These are phyloP conservation scores for Aspergillus neotritici DNA, from an alignment of 2,329 filamentous ascomycete species.

Conservation along the genomic window DNA sequence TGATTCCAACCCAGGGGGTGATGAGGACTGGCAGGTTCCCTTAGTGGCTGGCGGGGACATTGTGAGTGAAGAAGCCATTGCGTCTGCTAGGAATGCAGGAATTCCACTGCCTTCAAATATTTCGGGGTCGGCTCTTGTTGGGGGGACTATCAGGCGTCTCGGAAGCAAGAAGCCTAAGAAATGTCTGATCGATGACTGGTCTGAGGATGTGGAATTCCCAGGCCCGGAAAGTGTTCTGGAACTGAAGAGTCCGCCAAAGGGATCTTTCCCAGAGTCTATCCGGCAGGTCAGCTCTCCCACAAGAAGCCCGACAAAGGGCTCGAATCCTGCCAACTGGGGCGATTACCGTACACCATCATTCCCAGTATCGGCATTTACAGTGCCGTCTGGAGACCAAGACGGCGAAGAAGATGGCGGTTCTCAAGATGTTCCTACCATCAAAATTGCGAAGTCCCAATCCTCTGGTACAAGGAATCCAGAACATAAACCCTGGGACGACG, in stretches of 20 bases:
- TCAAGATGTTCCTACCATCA: conserved; percentile 62
- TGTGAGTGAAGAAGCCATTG: conserved; percentile 78
- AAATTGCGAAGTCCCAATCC: conserved; percentile 55
- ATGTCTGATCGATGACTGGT: conserved; percentile 74
- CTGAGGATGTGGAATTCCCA: conserved; percentile 68
- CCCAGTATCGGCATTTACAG: conserved; percentile 49
- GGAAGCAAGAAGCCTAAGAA: conserved; percentile 68
- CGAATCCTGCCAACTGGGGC: conserved; percentile 23
- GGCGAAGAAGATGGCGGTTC: conserved; percentile 57
- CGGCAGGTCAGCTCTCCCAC: conserved; percentile 56
- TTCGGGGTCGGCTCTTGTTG: conserved; percentile 80
- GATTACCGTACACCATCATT: conserved; percentile 41
- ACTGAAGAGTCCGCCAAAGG: conserved; percentile 58
- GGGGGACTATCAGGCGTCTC: conserved; percentile 86
- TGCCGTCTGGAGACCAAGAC: conserved; percentile 61
- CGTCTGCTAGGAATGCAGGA: conserved; percentile 78
- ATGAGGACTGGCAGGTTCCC: conserved; percentile 84
- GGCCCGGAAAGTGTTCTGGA: conserved; percentile 52
- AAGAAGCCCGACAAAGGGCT: conserved; percentile 36
- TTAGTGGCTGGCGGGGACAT: conserved; percentile 79
- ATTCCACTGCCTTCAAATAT: conserved; percentile 86
- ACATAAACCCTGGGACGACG: conserved; percentile 49
- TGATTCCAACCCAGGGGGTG: conserved; percentile 63
- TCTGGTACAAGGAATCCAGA: conserved; percentile 47
- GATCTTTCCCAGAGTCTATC: conserved; percentile 61